Percentiles rank a stretch among this genome's conserved stretches.
Conservation (phyloP, 345 rosid species). For the Melastoma malabathricum region DNA sequence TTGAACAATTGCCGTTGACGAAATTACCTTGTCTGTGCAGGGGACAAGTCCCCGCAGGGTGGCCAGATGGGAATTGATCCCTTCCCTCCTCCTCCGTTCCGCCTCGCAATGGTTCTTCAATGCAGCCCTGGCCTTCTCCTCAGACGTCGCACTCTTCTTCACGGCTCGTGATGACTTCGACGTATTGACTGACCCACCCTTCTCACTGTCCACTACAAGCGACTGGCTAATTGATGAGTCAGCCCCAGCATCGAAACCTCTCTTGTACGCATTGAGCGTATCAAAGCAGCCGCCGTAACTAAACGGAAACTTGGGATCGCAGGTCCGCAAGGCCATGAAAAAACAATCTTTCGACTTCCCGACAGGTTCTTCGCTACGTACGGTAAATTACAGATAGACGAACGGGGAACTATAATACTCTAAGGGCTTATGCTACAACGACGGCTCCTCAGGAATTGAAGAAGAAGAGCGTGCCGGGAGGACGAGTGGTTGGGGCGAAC, state of each 20-base stretch:
- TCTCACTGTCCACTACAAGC: conserved; percentile 38
- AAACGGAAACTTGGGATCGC: too few relatives aligned
- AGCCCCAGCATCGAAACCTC: conserved; percentile 13
- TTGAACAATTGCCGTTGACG: neutral
- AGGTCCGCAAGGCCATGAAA: too few relatives aligned
- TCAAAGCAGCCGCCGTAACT: neutral
- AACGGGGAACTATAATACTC: neutral
- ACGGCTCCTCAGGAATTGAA: conserved; percentile 4
- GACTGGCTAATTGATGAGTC: conserved; percentile 19
- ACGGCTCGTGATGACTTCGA: conserved; percentile 16
- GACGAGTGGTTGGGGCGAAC: conserved; percentile 65
- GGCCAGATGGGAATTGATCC: conserved; percentile 58
- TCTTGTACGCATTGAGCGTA: conserved; percentile 17
- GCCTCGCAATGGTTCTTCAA: conserved; percentile 62
- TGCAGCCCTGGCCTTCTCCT: conserved; percentile 40
- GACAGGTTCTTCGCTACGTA: too few relatives aligned
- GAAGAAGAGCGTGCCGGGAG: conserved; percentile 32
- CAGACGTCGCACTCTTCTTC: conserved; percentile 29
- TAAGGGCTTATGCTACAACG: too few relatives aligned
- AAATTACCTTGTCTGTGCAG: conserved; percentile 36
- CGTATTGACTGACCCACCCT: conserved; percentile 47
- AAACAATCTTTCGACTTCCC: too few relatives aligned
- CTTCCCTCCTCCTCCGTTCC: conserved; percentile 57
- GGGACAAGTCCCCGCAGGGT: conserved; percentile 52
- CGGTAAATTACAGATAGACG: neutral